Percentiles rank a stretch among this genome's conserved stretches.
Conservation (phyloP, 1,284 basidiomycete species). For the Ustilago vetiveriae region DNA sequence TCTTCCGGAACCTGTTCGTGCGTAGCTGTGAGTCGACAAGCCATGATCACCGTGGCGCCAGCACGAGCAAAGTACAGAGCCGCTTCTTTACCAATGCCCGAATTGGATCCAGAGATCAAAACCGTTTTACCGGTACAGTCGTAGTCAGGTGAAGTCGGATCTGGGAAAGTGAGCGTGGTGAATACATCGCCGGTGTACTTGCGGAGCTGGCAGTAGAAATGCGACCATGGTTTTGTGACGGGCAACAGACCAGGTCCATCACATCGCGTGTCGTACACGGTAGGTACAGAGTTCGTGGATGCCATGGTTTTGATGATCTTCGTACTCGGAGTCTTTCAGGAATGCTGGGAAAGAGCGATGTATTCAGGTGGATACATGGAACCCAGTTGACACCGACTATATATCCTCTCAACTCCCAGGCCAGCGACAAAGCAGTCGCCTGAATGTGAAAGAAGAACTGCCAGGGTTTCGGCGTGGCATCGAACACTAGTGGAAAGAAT, state of each 20-base stretch:
- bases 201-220: slow-evolving; percentile 22
- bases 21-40: slow-evolving; percentile 50
- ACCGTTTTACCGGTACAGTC: slow-evolving; percentile 52
- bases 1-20: slow-evolving; percentile 56
- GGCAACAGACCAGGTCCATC: slow-evolving; percentile 50
- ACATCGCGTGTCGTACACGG: slow-evolving; percentile 57
- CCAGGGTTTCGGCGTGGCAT: too few relatives aligned
- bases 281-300: slow-evolving; percentile 16
- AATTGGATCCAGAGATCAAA: slow-evolving; percentile 53
- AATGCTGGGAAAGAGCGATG: too few relatives aligned
- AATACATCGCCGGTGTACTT: slow-evolving; percentile 29
- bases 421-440: too few relatives aligned
- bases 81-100: slow-evolving; percentile 55
- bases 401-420: too few relatives aligned
- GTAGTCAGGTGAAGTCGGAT: slow-evolving; percentile 18
- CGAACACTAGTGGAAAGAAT: too few relatives aligned
- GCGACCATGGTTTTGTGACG: slow-evolving; percentile 37
- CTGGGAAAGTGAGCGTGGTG: slow-evolving; percentile 18
- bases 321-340: too few relatives aligned
- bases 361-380: too few relatives aligned
- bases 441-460: background rate
- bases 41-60: slow-evolving; percentile 54
- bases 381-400: too few relatives aligned
- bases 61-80: slow-evolving; percentile 46
- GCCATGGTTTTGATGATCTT: background rate